Base-by-base conservation (phyloP, 2,329 filamentous ascomycete species). In the Cercospora sojina region DNA sequence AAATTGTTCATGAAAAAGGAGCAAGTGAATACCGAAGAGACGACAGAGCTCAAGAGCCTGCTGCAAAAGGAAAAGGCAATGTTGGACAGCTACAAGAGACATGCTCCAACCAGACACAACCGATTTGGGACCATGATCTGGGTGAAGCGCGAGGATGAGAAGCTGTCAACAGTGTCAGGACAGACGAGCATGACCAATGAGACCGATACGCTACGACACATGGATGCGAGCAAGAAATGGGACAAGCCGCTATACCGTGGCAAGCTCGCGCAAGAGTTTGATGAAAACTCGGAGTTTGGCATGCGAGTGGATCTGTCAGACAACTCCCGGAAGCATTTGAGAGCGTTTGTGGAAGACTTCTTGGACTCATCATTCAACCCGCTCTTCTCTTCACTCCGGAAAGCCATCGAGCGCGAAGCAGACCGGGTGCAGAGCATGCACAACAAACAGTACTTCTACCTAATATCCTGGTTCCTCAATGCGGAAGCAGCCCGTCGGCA, bases 61-160 rank as follows among this genome's bases (percentile, higher is more conserved):
- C 87, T 97, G 78, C 87, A 86, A 62, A 92, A 95, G 74, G 95
- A 99, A 79, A 88, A 89, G 2, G 87, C 89, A n/a, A 91, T 96
- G 88, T 84, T 92, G 63, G 88, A 90, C 72, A 86, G 90, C 58
- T 90, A 93, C 73, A 90, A 90, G 62, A 90, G 88, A 72, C 89
- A 89, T 75, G 91, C 91, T 2, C 91, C 93, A 0, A 93, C 92
- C 3, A 85, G 95, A 57, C 95, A 99, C 78, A 96, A 93, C 72
- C 87, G 95, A 35, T 99, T 98, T 74, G 95, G 95, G 2, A 96
- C 93, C 10, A 98, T 98, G 91, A 88, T 97, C 35, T 98, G 94
- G 93, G 88, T 99, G 41, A 92, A 96, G 80, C 85, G 93, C 64
- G 91, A 93, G 58, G 90, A 93, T 72, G 88, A 90, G 59, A 93